Evolutionary conservation across 768 basidiomycete genomes (phyloP).

Genomic region (Phaffia tasmanica): DNA sequence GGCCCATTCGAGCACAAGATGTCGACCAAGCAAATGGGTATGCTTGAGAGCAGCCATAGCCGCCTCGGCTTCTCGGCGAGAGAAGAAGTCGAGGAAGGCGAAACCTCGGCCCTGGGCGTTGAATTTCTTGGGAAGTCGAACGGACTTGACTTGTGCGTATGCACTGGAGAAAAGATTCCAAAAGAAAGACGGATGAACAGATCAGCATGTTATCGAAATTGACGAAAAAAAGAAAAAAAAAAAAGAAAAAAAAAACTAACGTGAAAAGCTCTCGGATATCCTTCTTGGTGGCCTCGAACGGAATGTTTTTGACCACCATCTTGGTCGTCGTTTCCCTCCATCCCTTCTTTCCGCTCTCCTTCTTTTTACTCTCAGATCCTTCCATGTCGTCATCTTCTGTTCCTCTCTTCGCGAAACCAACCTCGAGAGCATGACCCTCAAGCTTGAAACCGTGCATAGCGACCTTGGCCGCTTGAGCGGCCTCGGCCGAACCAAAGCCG

Average conservation of each 20-base stretch:
- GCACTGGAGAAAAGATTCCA: constrained; percentile 46
- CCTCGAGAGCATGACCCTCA: constrained; percentile 73
- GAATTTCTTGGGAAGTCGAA: constrained; percentile 84
- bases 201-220: not conserved
- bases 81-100: constrained; percentile 89
- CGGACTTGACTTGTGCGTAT: constrained; percentile 86
- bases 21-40: constrained; percentile 89
- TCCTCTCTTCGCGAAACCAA: constrained; percentile 78
- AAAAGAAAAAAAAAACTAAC: constrained; percentile 43
- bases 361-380: constrained; percentile 33
- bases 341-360: constrained; percentile 39
- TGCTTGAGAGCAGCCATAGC: constrained; percentile 77
- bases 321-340: constrained; percentile 56
- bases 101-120: constrained; percentile 82
- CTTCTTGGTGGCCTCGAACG: constrained; percentile 90
- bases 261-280: constrained; percentile 81
- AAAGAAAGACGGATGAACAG: not conserved
- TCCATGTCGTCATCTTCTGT: constrained; percentile 45
- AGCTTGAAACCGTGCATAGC: constrained; percentile 70
- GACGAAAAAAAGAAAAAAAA: not conserved
- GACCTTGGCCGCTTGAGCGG: constrained; percentile 61
- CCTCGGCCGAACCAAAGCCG: constrained; percentile 67
- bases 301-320: constrained; percentile 95
- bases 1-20: constrained; percentile 92
- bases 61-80: constrained; percentile 77